phyloP scores from a whole-genome alignment of 1,284 basidiomycete genomes.

The Microbotryum saponariae region DNA sequence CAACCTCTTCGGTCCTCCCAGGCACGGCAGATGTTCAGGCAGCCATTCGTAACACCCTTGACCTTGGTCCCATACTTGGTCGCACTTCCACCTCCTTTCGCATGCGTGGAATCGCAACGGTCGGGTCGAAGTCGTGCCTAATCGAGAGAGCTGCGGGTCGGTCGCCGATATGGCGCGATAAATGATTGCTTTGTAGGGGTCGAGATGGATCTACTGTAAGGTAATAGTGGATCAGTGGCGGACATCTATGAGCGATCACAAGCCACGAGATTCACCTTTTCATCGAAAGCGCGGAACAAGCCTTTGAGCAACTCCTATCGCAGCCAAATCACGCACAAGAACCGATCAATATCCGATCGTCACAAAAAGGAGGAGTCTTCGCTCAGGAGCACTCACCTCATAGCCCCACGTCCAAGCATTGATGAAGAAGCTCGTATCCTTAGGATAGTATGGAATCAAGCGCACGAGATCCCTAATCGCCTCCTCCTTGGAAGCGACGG shows the following conservation, averaged over 20 bases:
- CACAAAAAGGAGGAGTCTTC: neutral
- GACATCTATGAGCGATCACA: too few species aligned
- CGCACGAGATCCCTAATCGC: slow-evolving; percentile 60
- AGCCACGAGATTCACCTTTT: slow-evolving; percentile 47
- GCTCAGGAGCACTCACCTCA: slow-evolving; percentile 27
- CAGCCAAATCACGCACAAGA: too few species aligned
- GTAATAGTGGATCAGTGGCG: too few species aligned
- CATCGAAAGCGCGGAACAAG: slow-evolving; percentile 56
- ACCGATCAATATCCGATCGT: too few species aligned
- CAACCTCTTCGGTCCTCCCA: slow-evolving; percentile 20
- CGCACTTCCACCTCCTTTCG: slow-evolving; percentile 69
- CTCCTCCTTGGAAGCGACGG: slow-evolving; percentile 47
- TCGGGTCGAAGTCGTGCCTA: slow-evolving; percentile 57
- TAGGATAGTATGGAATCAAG: slow-evolving; percentile 61
- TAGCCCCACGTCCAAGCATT: slow-evolving; percentile 87
- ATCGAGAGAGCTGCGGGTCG: slow-evolving; percentile 57
- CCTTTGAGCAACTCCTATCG: slow-evolving; percentile 77
- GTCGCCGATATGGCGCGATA: slow-evolving; percentile 49
- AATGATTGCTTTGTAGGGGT: slow-evolving; percentile 71
- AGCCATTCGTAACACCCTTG: slow-evolving; percentile 25
- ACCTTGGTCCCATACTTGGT: slow-evolving; percentile 34
- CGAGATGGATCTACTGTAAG: slow-evolving; percentile 64
- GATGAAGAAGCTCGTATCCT: slow-evolving; percentile 68
- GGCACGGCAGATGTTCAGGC: slow-evolving; percentile 10
- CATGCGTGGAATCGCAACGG: slow-evolving; percentile 74